Conservation (phyloP, 495 filamentous ascomycete genomes). For the Chaetomium cochliodes region DNA sequence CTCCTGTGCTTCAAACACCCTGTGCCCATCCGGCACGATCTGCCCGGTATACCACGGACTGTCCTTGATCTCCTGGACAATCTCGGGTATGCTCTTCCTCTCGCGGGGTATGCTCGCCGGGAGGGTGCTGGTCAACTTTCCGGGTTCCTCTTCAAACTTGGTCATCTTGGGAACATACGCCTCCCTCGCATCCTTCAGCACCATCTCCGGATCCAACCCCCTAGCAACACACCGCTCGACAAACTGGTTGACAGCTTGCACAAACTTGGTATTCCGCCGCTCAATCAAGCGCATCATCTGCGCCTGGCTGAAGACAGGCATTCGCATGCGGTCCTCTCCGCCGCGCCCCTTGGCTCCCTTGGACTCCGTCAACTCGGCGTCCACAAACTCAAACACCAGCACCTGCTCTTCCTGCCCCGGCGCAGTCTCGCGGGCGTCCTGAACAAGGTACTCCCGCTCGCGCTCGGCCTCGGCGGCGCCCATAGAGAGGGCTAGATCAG, state of each 20-base stretch:
- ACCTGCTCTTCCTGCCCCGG: constrained; percentile 57
- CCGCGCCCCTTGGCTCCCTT: constrained; percentile 63
- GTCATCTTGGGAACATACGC: constrained; percentile 48
- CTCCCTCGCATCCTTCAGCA: constrained; percentile 56
- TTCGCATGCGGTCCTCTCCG: constrained; percentile 80
- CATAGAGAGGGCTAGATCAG: constrained; percentile 35
- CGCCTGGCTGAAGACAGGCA: constrained; percentile 91
- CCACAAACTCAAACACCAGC: constrained; percentile 86
- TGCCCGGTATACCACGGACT: constrained; percentile 87
- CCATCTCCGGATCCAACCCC: constrained; percentile 64
- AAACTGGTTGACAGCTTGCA: constrained; percentile 72
- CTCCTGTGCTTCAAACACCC: constrained; percentile 85
- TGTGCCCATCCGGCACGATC: constrained; percentile 91
- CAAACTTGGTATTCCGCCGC: constrained; percentile 85
- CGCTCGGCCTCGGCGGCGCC: constrained; percentile 47
- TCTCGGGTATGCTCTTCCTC: constrained; percentile 77
- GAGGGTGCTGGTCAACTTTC: constrained; percentile 40
- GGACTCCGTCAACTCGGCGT: constrained; percentile 80
- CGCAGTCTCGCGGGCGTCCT: constrained; percentile 34
- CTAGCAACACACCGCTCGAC: constrained; percentile 69
- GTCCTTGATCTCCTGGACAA: constrained; percentile 77
- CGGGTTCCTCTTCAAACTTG: constrained; percentile 16
- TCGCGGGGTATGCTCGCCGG: constrained; percentile 77
- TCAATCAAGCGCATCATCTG: constrained; percentile 89
- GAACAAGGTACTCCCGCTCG: constrained; percentile 28